phyloP scores from a whole-genome alignment of 257 asterid genomes.

The Paulownia fortunei region DNA sequence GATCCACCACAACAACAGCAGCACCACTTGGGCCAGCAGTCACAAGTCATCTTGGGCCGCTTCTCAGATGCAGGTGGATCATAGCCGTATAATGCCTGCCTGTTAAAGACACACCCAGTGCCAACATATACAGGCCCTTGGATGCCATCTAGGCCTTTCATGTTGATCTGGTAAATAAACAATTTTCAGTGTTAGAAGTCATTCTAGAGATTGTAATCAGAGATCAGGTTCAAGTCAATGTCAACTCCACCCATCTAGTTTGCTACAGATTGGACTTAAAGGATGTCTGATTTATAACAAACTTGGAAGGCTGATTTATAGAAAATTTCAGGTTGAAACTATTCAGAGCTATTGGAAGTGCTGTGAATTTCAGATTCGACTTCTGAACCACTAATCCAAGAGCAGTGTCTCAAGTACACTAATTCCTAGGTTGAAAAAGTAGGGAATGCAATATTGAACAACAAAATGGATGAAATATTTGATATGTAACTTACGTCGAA shows the following conservation, averaged over 20 bases:
- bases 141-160: conserved; percentile 87
- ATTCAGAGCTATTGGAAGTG: not conserved
- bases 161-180: conserved; percentile 59
- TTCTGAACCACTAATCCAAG: not conserved
- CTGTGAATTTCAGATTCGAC: not conserved
- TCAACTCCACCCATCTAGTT: not conserved
- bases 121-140: conserved; percentile 94
- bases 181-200: not conserved
- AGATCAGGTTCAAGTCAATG: not conserved
- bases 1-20: conserved; percentile 80
- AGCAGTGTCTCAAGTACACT: not conserved
- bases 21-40: conserved; percentile 88
- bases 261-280: not conserved
- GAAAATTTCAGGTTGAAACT: not conserved
- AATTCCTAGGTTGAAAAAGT: not conserved
- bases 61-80: conserved; percentile 81
- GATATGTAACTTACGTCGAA: conserved; percentile 62
- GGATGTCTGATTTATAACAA: not conserved
- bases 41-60: conserved; percentile 84
- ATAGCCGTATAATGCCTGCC: conserved; percentile 82
- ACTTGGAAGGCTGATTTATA: not conserved
- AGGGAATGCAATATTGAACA: not conserved
- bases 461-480: not conserved
- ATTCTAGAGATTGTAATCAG: not conserved
- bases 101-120: conserved; percentile 77